A percentile compares a stretch with the other conserved stretches of the same genome.
Evolutionary conservation across 1,284 basidiomycete genomes (phyloP).

Genomic region (Tilletia indica): DNA sequence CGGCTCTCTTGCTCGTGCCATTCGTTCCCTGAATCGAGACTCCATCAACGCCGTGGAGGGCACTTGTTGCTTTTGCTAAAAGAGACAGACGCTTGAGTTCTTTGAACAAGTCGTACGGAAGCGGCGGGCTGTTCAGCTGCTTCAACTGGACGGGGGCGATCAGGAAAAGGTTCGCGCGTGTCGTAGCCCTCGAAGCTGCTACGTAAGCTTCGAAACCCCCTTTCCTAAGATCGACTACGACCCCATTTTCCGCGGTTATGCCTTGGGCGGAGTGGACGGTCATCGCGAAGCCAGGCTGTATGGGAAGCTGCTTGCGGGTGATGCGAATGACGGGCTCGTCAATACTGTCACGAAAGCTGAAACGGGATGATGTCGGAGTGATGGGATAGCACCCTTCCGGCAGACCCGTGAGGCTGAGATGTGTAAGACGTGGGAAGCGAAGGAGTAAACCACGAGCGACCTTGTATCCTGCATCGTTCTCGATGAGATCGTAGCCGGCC

Average conservation of each 20-base stretch:
- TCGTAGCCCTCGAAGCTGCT: not conserved
- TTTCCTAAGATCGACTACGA: not conserved
- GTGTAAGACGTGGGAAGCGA: not conserved
- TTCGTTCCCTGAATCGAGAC: too few species aligned
- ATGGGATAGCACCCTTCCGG: not conserved
- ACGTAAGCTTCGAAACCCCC: constrained; percentile 1
- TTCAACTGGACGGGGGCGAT: too few species aligned
- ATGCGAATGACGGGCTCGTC: not conserved
- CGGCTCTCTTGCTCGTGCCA: too few species aligned
- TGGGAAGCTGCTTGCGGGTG: not conserved
- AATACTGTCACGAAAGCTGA: not conserved
- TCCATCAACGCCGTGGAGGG: too few species aligned
- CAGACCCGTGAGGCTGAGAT: not conserved
- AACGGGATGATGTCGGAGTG: not conserved
- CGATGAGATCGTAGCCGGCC: not conserved
- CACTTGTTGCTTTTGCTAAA: too few species aligned
- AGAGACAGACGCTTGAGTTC: too few species aligned
- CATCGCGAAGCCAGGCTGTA: not conserved
- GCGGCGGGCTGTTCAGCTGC: too few species aligned
- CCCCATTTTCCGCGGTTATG: not conserved
- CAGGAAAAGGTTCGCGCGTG: not conserved
- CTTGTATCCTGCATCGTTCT: not conserved
- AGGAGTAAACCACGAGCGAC: not conserved
- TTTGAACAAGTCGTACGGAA: too few species aligned
- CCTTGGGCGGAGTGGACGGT: constrained; percentile 2